Percentiles rank a stretch among this genome's conserved stretches.
phyloP scores from a whole-genome alignment of 176 grass and related monocot species.

The Musa beccarii region DNA sequence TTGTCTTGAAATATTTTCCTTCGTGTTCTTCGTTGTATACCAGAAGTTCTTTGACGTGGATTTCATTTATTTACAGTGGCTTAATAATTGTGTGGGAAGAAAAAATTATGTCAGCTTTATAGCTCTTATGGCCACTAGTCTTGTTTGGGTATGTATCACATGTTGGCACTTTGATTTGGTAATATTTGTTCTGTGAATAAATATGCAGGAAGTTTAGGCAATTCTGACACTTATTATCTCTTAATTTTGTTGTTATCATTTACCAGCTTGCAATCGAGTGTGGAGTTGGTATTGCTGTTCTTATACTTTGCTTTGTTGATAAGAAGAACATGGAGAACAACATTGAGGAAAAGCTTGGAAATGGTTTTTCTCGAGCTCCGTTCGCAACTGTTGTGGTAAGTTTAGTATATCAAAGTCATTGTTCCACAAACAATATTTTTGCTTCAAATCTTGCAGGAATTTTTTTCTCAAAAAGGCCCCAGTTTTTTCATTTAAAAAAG shows the following conservation, averaged over 20 bases:
- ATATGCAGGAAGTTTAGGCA: neutral
- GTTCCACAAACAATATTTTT: neutral
- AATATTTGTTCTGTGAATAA: neutral
- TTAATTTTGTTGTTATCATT: slow-evolving; percentile 15
- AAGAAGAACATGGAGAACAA: slow-evolving; percentile 43
- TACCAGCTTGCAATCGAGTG: slow-evolving; percentile 87
- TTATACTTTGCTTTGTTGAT: slow-evolving; percentile 74
- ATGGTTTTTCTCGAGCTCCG: slow-evolving; percentile 77
- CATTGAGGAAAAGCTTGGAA: slow-evolving; percentile 82
- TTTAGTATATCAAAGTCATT: slow-evolving; percentile 8
- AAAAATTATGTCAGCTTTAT: slow-evolving; percentile 95
- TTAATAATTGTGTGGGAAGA: slow-evolving; percentile 96
- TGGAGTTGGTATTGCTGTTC: slow-evolving; percentile 77
- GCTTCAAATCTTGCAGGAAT: neutral
- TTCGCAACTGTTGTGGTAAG: slow-evolving; percentile 93
- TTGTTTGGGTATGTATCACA: slow-evolving; percentile 62
- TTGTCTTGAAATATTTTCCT: slow-evolving; percentile 15
- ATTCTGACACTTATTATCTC: slow-evolving; percentile 9
- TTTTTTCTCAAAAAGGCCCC: neutral
- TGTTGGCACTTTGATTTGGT: slow-evolving; percentile 15
- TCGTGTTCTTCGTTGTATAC: slow-evolving; percentile 12
- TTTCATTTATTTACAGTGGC: slow-evolving; percentile 58
- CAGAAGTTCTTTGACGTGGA: slow-evolving; percentile 15
- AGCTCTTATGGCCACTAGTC: slow-evolving; percentile 80
- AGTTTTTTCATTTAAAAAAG: too few species aligned